phyloP scores from a whole-genome alignment of 2,329 filamentous ascomycete genomes.

The Penicillium psychrosexuale region DNA sequence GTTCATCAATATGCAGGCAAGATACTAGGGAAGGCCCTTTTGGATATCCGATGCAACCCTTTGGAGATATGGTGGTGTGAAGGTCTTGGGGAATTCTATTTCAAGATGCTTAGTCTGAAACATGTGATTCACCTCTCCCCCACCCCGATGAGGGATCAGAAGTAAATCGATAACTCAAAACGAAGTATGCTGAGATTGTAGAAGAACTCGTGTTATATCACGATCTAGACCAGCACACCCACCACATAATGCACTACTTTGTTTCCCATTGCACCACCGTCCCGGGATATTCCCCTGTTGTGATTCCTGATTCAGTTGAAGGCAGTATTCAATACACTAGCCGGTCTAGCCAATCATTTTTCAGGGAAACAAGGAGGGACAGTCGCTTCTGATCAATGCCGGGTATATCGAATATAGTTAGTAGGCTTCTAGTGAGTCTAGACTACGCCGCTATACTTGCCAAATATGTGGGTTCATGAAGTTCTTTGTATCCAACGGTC shows the following conservation, averaged over 20 bases:
- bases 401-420: not conserved
- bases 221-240: not conserved
- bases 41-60: constrained; percentile 5
- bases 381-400: not conserved
- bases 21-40: not conserved
- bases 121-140: constrained; percentile 10
- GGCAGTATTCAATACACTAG: not conserved
- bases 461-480: not conserved
- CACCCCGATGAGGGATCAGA: not conserved
- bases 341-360: not conserved
- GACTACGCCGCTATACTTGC: not conserved
- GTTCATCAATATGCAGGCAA: not conserved
- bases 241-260: not conserved
- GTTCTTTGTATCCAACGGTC: constrained; percentile 4
- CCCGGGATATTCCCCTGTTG: not conserved
- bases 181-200: not conserved
- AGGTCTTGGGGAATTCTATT: constrained; percentile 1
- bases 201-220: not conserved
- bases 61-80: not conserved
- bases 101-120: constrained; percentile 1
- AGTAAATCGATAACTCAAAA: not conserved
- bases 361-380: not conserved
- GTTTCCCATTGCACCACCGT: not conserved
- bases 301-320: not conserved
- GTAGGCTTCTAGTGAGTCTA: not conserved